These are phyloP conservation scores for Hypoxylon perforatum DNA, from an alignment of 495 filamentous ascomycete species.

Conservation along the genomic window DNA sequence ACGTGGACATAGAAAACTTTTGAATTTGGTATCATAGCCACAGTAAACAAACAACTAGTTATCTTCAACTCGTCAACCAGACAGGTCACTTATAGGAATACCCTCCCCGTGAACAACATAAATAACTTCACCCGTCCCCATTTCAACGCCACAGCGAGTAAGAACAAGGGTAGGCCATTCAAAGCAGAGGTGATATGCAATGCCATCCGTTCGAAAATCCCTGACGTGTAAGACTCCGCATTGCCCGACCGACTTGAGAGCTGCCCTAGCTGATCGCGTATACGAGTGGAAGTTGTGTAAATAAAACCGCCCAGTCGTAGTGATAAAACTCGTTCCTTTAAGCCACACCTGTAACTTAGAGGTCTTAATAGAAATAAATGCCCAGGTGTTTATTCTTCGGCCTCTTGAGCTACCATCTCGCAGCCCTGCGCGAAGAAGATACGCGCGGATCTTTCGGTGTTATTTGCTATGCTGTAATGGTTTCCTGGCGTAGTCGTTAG, in stretches of 20 bases:
- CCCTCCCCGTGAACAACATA: too few species aligned
- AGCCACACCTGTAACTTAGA: too few species aligned
- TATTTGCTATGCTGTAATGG: constrained; percentile 84
- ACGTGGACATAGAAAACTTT: constrained; percentile 16
- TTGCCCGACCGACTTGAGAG: too few species aligned
- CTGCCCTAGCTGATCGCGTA: too few species aligned
- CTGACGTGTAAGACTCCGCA: too few species aligned
- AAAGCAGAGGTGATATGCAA: not conserved
- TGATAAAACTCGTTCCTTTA: too few species aligned
- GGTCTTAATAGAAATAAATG: too few species aligned
- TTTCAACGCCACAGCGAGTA: too few species aligned
- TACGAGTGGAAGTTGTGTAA: constrained; percentile 10
- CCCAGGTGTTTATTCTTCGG: constrained; percentile 9
- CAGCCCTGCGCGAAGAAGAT: constrained; percentile 90
- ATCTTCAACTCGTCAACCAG: too few species aligned
- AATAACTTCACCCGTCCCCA: too few species aligned
- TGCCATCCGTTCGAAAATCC: not conserved
- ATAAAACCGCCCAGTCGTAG: not conserved
- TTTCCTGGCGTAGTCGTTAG: constrained; percentile 68
- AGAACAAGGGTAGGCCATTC: too few species aligned
- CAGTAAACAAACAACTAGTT: not conserved
- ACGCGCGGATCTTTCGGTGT: constrained; percentile 70
- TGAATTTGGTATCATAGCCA: constrained; percentile 36
- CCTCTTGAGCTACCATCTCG: constrained; percentile 53
- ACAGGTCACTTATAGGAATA: too few species aligned